Evolutionary conservation across 768 basidiomycete genomes (phyloP), one percentile per base, ranked within the genome.

Genomic region (Fomitopsis serialis): DNA sequence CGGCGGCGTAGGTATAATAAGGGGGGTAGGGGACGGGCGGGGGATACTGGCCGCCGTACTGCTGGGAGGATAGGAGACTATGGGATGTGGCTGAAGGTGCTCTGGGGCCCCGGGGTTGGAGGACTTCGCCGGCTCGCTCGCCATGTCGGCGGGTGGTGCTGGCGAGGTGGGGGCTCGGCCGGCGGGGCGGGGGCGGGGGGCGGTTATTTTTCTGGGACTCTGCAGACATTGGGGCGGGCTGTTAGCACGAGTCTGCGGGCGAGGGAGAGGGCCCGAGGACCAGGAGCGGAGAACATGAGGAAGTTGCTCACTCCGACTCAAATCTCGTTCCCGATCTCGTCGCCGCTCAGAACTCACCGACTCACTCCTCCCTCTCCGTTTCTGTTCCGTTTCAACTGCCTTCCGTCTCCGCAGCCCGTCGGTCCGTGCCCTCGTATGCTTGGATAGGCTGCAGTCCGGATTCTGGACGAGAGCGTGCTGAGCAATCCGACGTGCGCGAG

Each of bases 301-400:
- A 55, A 45, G 54, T 49, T 54, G 55, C 65, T 62, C 65, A 66
- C 65, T 66, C 65, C 65, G 65, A 66, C 63, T 63, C 60, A 64
- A 63, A 59, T 63, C 59, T 52, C 53, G 58, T 56, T 61, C 60
- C 65, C 65, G 65, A 63, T 58, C 49, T 53, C 56, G 65, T 66
- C 65, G 63, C 63, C 65, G 65, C 65, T 62, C 63, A 63, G 63
- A 66, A 63, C 57, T 60, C 35, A 52, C 58, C 57, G 55, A 53
- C 58, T 48, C 35, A 42, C 48, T 45, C 46, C 36, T 37, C 32
- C 40, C 50, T 22, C 53, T 49, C 48, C 46, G 53, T 43, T 54
- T 48, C 2, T 25, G 45, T 48, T 53, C 45, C 45, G 44, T 47
- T 32, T 37, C 17, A 45, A 45, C 22, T 35, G 51, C 37, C 44